phyloP scores from a whole-genome alignment of 1,139 yeast species.

The Lodderomyces metapsilosis region DNA sequence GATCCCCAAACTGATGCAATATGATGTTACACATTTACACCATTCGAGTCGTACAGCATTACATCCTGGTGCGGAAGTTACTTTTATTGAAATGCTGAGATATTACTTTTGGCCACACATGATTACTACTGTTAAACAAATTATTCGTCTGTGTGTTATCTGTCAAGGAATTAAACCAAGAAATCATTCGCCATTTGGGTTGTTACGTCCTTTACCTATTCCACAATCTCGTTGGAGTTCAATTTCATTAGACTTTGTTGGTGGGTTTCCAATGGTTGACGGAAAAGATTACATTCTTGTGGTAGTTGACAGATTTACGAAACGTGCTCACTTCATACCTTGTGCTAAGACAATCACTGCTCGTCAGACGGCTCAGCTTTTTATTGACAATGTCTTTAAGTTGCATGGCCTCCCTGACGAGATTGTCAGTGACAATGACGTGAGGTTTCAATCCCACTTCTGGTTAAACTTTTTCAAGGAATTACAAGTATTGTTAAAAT shows the following conservation, averaged over 20 bases:
- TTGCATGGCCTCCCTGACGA: too few species aligned
- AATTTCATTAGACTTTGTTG: not conserved
- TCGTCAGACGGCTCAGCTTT: not conserved
- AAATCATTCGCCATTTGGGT: not conserved
- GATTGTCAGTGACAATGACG: too few species aligned
- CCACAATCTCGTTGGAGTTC: too few species aligned
- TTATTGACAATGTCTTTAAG: not conserved
- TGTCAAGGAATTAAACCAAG: constrained; percentile 1
- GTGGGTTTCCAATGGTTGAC: not conserved
- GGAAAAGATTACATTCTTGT: not conserved
- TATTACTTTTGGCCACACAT: too few species aligned
- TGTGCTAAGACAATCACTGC: not conserved
- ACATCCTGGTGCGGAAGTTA: too few species aligned
- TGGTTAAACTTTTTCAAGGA: not conserved
- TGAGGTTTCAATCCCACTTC: too few species aligned
- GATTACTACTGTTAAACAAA: not conserved
- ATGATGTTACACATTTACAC: too few species aligned
- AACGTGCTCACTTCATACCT: not conserved
- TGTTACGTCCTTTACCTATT: not conserved
- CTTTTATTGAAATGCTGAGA: too few species aligned
- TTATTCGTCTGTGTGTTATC: not conserved
- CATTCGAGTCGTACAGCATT: too few species aligned
- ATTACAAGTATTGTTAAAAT: not conserved
- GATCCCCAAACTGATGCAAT: too few species aligned
- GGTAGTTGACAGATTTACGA: not conserved